phyloP scores from a whole-genome alignment of 257 asterid species.

The Thymus quinquecostatus region DNA sequence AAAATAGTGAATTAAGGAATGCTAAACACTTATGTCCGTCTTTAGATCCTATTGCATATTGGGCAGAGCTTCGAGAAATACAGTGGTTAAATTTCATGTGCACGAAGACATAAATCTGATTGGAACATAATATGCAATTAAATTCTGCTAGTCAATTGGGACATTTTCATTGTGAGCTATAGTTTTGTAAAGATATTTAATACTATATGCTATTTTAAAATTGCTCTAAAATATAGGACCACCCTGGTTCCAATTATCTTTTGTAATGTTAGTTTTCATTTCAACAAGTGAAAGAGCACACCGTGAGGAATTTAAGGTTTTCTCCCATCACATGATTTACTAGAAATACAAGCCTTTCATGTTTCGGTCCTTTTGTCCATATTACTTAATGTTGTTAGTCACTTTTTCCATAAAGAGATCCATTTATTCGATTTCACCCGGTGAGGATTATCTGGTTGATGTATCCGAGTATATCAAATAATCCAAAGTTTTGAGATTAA shows the following conservation, averaged over 20 bases:
- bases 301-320: too few relatives aligned
- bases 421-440: not conserved
- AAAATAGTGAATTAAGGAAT: constrained; percentile 4
- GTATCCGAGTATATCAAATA: not conserved
- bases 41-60: constrained; percentile 6
- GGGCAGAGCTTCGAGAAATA: not conserved
- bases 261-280: too few relatives aligned
- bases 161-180: constrained; percentile 2
- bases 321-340: too few relatives aligned
- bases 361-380: too few relatives aligned
- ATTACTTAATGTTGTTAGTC: not conserved
- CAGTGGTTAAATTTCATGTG: not conserved
- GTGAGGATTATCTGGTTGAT: not conserved
- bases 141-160: not conserved
- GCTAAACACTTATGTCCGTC: not conserved
- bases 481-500: not conserved
- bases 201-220: not conserved
- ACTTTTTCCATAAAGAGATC: not conserved
- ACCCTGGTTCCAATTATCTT: too few relatives aligned
- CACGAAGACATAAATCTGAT: constrained; percentile 1
- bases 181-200: not conserved
- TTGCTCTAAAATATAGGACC: too few relatives aligned
- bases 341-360: too few relatives aligned
- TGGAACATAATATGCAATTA: not conserved
- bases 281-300: too few relatives aligned